phyloP scores from a whole-genome alignment of 106 monocot genomes.

The Platanthera zijinensis region DNA sequence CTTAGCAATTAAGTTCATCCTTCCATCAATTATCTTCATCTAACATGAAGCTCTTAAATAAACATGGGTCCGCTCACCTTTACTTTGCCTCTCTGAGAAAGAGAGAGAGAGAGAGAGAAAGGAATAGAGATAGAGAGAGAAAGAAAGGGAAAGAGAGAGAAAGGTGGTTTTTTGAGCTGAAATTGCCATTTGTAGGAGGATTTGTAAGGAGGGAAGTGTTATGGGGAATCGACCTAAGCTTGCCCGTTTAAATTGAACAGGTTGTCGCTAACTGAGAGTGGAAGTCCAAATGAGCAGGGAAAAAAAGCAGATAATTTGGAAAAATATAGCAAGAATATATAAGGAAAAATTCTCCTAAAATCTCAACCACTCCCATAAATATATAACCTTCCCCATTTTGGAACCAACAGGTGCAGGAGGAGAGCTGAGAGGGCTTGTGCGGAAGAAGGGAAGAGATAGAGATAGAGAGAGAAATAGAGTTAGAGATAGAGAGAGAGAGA shows the following conservation, averaged over 20 bases:
- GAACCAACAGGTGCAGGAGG: conserved; percentile 2
- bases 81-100: too few relatives aligned
- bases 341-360: conserved; percentile 6
- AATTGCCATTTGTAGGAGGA: conserved; percentile 2
- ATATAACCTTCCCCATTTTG: background rate
- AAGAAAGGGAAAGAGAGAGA: too few relatives aligned
- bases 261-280: conserved; percentile 7
- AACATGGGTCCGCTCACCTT: too few relatives aligned
- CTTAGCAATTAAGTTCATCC: too few relatives aligned
- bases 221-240: background rate
- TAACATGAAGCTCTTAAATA: too few relatives aligned
- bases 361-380: conserved; percentile 6
- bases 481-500: background rate
- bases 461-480: background rate
- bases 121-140: too few relatives aligned
- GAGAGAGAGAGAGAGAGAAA: too few relatives aligned
- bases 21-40: too few relatives aligned
- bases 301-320: background rate
- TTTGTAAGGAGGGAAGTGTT: background rate
- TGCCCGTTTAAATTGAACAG: background rate
- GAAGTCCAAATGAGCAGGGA: background rate
- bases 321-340: background rate
- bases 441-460: background rate
- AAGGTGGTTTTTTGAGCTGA: background rate
- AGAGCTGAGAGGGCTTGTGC: background rate